phyloP scores from a whole-genome alignment of 2,329 filamentous ascomycete species.

The Lomentospora prolificans region DNA sequence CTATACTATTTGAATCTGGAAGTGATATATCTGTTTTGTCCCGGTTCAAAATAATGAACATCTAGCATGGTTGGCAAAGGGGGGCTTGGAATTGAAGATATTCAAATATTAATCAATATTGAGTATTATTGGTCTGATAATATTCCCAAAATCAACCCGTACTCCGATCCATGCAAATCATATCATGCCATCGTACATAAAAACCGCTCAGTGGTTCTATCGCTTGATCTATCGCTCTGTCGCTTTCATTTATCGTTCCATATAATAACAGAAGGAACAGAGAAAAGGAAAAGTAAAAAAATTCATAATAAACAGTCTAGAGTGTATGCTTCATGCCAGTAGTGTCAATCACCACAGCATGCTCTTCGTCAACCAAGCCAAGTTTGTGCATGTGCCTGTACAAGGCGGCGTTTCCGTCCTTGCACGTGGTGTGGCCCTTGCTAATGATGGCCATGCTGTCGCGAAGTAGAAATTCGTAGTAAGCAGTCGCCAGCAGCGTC shows the following conservation, averaged over 20 bases:
- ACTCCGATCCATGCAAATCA: too few relatives aligned
- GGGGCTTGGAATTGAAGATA: too few relatives aligned
- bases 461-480: conserved; percentile 44
- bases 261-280: not conserved
- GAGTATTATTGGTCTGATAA: too few relatives aligned
- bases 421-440: conserved; percentile 37
- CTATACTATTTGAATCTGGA: conserved; percentile 23
- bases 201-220: too few relatives aligned
- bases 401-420: conserved; percentile 40
- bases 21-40: too few relatives aligned
- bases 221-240: too few relatives aligned
- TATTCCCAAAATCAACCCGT: too few relatives aligned
- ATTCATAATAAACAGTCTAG: not conserved
- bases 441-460: conserved; percentile 42
- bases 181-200: too few relatives aligned
- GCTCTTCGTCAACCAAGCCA: conserved; percentile 19
- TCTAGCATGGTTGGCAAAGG: too few relatives aligned
- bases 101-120: too few relatives aligned
- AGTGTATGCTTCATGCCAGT: not conserved
- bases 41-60: too few relatives aligned
- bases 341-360: not conserved
- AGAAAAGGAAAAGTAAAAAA: not conserved
- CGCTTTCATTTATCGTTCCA: too few relatives aligned
- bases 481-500: conserved; percentile 42
- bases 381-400: conserved; percentile 28